These are phyloP conservation scores for Populus davidiana DNA, from an alignment of 345 rosid genomes.

Conservation along the genomic window DNA sequence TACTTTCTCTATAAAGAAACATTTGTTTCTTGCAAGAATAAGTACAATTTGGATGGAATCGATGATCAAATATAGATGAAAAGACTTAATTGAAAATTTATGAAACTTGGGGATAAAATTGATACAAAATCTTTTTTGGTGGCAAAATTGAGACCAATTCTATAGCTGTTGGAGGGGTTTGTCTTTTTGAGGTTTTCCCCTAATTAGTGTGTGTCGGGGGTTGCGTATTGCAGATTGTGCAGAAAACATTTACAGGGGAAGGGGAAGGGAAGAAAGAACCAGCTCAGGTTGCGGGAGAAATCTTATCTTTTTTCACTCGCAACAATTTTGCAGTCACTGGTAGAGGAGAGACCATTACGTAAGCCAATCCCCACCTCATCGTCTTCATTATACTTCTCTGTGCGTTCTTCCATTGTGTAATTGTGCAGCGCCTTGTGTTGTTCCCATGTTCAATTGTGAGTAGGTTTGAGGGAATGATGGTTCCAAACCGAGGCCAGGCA, in stretches of 20 bases:
- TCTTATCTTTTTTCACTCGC: conserved; percentile 79
- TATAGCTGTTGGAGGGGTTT: too few species aligned
- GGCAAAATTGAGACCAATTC: too few species aligned
- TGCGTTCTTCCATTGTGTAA: neutral
- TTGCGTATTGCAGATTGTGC: conserved; percentile 57
- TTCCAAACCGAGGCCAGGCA: conserved; percentile 89
- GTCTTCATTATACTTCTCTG: too few species aligned
- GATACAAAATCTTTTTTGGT: neutral
- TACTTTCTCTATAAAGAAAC: too few species aligned
- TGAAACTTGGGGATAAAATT: too few species aligned
- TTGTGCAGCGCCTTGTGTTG: neutral
- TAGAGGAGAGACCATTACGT: conserved; percentile 93
- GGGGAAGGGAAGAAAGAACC: conserved; percentile 58
- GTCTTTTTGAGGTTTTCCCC: neutral
- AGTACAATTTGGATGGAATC: too few species aligned
- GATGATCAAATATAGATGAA: too few species aligned
- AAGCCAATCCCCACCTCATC: conserved; percentile 20
- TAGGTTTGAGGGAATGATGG: conserved; percentile 88
- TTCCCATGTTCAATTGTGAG: neutral
- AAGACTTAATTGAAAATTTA: too few species aligned
- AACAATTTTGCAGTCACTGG: conserved; percentile 75
- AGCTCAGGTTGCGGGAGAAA: conserved; percentile 77
- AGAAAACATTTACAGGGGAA: conserved; percentile 63
- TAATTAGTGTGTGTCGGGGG: too few species aligned
- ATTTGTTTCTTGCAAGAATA: too few species aligned